phyloP scores from a whole-genome alignment of 306 rosid genomes.

The Lablab purpureus region DNA sequence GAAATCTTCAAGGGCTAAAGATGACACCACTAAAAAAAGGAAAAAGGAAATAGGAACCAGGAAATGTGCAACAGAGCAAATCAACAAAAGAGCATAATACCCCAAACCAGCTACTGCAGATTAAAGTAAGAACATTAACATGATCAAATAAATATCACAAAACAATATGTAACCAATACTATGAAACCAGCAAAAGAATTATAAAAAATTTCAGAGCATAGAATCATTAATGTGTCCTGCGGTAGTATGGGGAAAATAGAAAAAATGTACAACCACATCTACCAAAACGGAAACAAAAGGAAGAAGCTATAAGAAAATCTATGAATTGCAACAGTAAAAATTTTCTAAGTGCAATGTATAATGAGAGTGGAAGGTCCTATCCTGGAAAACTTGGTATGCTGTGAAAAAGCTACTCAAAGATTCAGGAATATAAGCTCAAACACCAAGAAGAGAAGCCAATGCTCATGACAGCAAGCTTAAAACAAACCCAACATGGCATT shows the following conservation, averaged over 20 bases:
- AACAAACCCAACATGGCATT: background rate
- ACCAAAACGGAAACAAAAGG: background rate
- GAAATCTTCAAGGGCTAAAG: background rate
- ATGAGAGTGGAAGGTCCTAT: background rate
- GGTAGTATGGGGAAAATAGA: background rate
- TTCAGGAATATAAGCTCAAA: background rate
- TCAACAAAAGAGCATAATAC: background rate
- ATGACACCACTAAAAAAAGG: background rate
- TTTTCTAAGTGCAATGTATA: background rate
- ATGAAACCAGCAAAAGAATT: background rate
- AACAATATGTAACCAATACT: background rate
- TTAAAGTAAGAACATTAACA: conserved; percentile 5
- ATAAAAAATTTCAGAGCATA: background rate
- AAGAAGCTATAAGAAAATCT: background rate
- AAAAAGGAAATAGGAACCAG: background rate
- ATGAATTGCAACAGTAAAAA: background rate
- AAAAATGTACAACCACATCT: conserved; percentile 17
- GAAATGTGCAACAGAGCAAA: background rate
- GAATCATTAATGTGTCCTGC: background rate
- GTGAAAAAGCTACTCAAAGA: background rate
- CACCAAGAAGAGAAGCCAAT: background rate
- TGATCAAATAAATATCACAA: conserved; percentile 8
- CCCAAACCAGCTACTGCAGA: background rate
- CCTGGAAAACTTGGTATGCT: background rate
- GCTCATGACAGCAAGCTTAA: background rate